Conservation (phyloP, 805 yeast genomes). For the Candida khao-thaluensis region DNA sequence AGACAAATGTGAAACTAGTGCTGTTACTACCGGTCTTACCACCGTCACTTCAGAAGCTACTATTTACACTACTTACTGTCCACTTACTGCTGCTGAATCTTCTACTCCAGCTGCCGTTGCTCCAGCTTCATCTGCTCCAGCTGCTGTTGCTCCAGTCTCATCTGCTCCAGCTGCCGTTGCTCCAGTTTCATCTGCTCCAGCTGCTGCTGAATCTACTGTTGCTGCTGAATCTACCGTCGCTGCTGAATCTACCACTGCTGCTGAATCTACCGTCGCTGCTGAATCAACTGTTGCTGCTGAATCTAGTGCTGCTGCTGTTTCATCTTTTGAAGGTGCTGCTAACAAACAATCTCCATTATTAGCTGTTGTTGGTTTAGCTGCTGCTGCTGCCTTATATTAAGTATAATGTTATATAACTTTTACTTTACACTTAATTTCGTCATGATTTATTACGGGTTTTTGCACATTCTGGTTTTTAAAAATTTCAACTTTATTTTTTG, state of each 20-base stretch:
- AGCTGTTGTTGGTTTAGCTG: conserved; percentile 19
- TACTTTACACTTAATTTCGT: conserved; percentile 9
- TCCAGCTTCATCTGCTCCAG: conserved; percentile 9
- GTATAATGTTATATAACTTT: neutral
- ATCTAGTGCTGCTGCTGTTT: conserved; percentile 12
- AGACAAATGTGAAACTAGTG: conserved; percentile 26
- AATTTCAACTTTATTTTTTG: conserved; percentile 4
- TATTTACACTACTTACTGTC: conserved; percentile 36
- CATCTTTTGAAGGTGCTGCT: conserved; percentile 19
- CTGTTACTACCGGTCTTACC: conserved; percentile 38
- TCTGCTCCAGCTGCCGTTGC: conserved; percentile 12
- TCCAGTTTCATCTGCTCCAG: conserved; percentile 18
- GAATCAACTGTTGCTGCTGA: conserved; percentile 9
- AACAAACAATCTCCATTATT: conserved; percentile 18
- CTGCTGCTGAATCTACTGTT: conserved; percentile 14
- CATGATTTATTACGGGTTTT: conserved; percentile 5
- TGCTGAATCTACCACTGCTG: conserved; percentile 17
- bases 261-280: conserved; percentile 13
- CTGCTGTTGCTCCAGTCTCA: conserved; percentile 9
- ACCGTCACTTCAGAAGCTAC: conserved; percentile 32
- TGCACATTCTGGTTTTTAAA: conserved; percentile 10
- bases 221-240: conserved; percentile 15
- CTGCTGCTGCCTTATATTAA: conserved; percentile 21
- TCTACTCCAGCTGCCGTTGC: conserved; percentile 13
- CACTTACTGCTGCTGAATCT: conserved; percentile 19